Conservation (phyloP, 306 rosid species). For the Vachellia collinsii region DNA sequence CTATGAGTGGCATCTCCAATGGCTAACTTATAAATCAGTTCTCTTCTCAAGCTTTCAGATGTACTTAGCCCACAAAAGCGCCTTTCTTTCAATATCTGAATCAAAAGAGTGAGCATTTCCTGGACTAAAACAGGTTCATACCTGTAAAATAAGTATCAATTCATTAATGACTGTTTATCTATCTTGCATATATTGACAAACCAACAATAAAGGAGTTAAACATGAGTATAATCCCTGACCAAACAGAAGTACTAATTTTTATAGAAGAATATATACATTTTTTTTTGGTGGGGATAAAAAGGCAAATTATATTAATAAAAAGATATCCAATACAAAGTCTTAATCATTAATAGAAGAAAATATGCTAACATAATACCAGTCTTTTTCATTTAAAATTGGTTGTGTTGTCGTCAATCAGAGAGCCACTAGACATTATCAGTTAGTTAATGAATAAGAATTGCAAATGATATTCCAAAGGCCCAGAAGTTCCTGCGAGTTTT, state of each 20-base stretch:
- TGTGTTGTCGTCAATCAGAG: conserved; percentile 3
- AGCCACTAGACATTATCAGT: neutral
- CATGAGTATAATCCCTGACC: conserved; percentile 11
- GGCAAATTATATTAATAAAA: too few relatives aligned
- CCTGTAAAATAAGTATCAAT: conserved; percentile 49
- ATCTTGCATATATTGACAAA: conserved; percentile 12
- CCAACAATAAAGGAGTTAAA: neutral
- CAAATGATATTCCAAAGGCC: neutral
- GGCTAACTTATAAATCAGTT: conserved; percentile 76
- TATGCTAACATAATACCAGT: neutral
- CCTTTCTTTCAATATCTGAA: conserved; percentile 89
- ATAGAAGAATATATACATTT: neutral
- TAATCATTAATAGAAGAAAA: neutral
- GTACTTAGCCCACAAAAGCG: conserved; percentile 86
- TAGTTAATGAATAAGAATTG: conserved; percentile 2
- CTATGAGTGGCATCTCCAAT: conserved; percentile 90
- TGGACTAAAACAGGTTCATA: conserved; percentile 80
- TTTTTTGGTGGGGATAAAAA: too few relatives aligned
- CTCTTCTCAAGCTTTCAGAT: conserved; percentile 88
- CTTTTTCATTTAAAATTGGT: conserved; percentile 18
- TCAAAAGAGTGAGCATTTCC: conserved; percentile 93
- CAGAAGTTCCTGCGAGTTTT: conserved; percentile 16
- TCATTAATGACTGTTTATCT: conserved; percentile 15
- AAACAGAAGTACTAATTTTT: conserved; percentile 12
- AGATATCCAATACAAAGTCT: too few relatives aligned